Conservation (phyloP, 768 basidiomycete species). For the Suillus occidentalis region DNA sequence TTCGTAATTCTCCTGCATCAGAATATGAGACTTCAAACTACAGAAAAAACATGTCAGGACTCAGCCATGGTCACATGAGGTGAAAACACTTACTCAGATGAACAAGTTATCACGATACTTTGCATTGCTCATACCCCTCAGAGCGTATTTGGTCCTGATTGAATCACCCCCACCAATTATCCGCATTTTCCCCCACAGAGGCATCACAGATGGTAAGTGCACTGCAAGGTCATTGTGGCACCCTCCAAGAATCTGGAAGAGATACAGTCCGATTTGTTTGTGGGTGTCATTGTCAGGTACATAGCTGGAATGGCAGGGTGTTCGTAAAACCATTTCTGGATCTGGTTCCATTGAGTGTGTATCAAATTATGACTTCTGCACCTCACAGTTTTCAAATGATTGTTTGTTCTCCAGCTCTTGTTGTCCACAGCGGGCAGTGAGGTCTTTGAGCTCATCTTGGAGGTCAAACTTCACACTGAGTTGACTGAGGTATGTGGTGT, state of each 20-base stretch:
- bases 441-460: conserved; percentile 1
- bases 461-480: conserved; percentile 4
- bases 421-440: neutral
- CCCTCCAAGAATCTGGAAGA: neutral
- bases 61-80: neutral
- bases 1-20: neutral
- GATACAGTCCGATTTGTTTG: neutral
- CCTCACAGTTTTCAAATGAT: neutral
- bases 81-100: neutral
- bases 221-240: neutral
- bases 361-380: neutral
- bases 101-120: neutral
- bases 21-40: neutral
- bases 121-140: neutral
- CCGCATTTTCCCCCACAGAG: conserved; percentile 4
- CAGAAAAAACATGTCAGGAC: neutral
- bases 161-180: neutral
- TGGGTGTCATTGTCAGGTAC: neutral
- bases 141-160: neutral
- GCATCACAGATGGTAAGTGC: conserved; percentile 2
- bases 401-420: neutral
- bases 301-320: neutral
- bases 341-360: neutral
- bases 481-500: conserved; percentile 1
- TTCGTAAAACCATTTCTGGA: neutral